Percentiles rank a stretch among this genome's conserved stretches.
phyloP scores from a whole-genome alignment of 2,329 filamentous ascomycete genomes.

The Scytalidium lignicola region DNA sequence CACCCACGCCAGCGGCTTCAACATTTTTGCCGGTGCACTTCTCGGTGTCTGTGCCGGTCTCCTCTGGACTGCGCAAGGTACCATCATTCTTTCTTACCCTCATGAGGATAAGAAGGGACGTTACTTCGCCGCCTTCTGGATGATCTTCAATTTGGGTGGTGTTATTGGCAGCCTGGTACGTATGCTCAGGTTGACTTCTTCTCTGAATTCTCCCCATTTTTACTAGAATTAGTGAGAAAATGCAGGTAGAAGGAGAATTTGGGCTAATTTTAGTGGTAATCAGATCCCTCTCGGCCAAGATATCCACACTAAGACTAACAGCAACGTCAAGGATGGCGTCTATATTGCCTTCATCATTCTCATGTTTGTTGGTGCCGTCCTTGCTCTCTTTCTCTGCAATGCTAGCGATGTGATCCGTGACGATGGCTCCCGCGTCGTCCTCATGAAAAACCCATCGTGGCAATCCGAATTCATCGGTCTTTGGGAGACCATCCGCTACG shows the following conservation, averaged over 20 bases:
- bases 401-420: slow-evolving; percentile 67
- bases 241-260: no score
- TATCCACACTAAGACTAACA: slow-evolving; percentile 48
- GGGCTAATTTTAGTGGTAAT: slow-evolving; percentile 5
- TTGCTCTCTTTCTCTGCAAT: slow-evolving; percentile 67
- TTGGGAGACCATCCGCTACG: slow-evolving; percentile 62
- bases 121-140: slow-evolving; percentile 90
- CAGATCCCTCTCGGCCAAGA: slow-evolving; percentile 72
- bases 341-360: slow-evolving; percentile 86
- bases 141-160: slow-evolving; percentile 88
- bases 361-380: slow-evolving; percentile 64
- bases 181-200: slow-evolving; percentile 4
- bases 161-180: slow-evolving; percentile 70
- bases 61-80: slow-evolving; percentile 77
- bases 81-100: slow-evolving; percentile 88
- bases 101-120: slow-evolving; percentile 75
- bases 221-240: no score
- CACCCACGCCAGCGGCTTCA: slow-evolving; percentile 60
- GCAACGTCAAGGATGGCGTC: slow-evolving; percentile 67
- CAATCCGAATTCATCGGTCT: slow-evolving; percentile 73
- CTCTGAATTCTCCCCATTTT: no score
- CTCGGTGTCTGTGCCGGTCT: slow-evolving; percentile 75
- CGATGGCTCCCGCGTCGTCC: slow-evolving; percentile 74
- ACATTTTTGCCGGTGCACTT: slow-evolving; percentile 70
- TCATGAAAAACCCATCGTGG: slow-evolving; percentile 91